Conservation (phyloP, 2,329 filamentous ascomycete species). For the Calonectria pseudoturangicola region DNA sequence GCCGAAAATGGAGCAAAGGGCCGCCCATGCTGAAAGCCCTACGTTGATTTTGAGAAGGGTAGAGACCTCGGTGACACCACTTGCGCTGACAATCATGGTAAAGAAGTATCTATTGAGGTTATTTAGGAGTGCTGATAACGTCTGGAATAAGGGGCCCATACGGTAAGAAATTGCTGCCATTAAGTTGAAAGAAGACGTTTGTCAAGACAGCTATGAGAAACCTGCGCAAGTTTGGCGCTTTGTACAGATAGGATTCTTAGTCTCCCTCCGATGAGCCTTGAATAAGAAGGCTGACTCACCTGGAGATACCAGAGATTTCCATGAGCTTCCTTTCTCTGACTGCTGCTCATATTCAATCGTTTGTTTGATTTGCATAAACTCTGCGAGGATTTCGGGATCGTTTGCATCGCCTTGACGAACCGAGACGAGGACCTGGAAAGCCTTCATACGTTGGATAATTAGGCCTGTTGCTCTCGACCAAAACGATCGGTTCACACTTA, state of each 20-base stretch:
- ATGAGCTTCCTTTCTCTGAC: background rate
- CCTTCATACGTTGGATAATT: background rate
- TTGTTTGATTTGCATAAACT: slow-evolving; percentile 16
- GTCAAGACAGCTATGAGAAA: slow-evolving; percentile 10
- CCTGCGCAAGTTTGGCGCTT: background rate
- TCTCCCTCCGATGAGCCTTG: too few relatives aligned
- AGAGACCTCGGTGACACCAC: background rate
- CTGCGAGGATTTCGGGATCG: background rate
- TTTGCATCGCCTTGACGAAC: background rate
- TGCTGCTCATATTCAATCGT: background rate
- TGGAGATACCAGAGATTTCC: background rate
- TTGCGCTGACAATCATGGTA: background rate
- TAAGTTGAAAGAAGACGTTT: slow-evolving; percentile 21
- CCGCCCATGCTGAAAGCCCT: slow-evolving; percentile 16
- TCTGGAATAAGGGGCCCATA: background rate
- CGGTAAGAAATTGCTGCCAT: slow-evolving; percentile 25
- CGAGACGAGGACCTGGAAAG: slow-evolving; percentile 13
- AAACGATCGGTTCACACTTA: background rate
- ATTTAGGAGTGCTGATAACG: background rate
- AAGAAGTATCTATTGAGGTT: background rate
- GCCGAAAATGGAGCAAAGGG: background rate
- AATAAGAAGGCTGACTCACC: background rate
- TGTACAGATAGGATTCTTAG: background rate
- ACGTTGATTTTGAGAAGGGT: slow-evolving; percentile 8
- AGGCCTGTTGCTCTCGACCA: background rate